Base-by-base conservation (phyloP, 1,284 basidiomycete species). In the Agroathelia rolfsii region DNA sequence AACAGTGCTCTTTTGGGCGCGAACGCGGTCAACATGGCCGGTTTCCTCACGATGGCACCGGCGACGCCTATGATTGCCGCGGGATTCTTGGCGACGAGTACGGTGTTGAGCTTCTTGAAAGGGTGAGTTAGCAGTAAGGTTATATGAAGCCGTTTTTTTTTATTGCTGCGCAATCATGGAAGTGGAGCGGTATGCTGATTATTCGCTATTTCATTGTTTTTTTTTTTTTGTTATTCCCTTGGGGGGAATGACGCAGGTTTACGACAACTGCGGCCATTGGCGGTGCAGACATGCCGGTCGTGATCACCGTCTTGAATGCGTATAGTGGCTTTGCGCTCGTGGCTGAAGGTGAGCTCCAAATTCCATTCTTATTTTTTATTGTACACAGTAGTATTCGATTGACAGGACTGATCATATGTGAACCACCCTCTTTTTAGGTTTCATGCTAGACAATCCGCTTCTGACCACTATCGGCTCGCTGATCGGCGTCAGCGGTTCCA, bases 271-370 rank as follows among this genome's bases (percentile, higher is more conserved):
- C 85, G 6, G 82, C 84, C 12, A 86, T 89, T 41, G 85, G 85
- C 37, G 86, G 86, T 12, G 85, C 86, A 21, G 85, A 89, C 52
- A 89, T 89, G 86, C 85, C 85, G 36, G 86, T 88, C 16, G 80
- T 89, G 4, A 88, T 89, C 33, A 88, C 85, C 2, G 86, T 89
- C 3, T 50, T 89, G 38, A 89, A 89, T 49, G 84, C 86, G 8
- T 89, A n/a, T n/a, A n/a, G 3, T 34, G 85, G 85, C n/a, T 87
- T 89, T 45, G 85, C 85, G 13, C 70, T 89, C n/a, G 83, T 89
- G n/a, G 85, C 85, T 3, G 85, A 89, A 67, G 85, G 76, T 68
- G 32, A 36, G 41, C 15, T 24, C n/a, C 4, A 12, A n/a, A n/a
- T 25, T 18, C 22, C 5, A 14, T 23, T 5, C 17, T 9, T 24